Conservation (phyloP, 73 alveolate genomes). For the Paramecium primaurelia region DNA sequence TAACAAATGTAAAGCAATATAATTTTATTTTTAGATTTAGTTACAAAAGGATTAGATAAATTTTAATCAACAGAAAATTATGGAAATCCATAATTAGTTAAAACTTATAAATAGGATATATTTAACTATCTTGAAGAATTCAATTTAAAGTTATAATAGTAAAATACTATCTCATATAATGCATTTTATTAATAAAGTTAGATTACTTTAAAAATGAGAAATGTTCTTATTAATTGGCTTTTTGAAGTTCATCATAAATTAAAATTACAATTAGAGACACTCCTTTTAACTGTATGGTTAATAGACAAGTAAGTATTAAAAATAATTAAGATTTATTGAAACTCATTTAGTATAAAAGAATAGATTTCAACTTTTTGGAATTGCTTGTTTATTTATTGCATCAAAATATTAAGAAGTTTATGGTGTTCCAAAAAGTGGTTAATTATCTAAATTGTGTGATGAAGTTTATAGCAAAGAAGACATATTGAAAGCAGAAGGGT, state of each 20-base stretch:
- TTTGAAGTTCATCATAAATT: slow-evolving; percentile 88
- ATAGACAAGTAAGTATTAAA: slow-evolving; percentile 76
- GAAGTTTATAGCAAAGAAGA: slow-evolving; percentile 82
- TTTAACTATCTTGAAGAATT: neutral
- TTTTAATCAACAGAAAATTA: neutral
- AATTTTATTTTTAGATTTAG: neutral
- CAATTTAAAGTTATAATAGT: neutral
- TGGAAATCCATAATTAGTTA: neutral
- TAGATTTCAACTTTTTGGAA: slow-evolving; percentile 76
- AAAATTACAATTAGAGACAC: slow-evolving; percentile 92
- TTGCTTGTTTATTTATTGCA: slow-evolving; percentile 82
- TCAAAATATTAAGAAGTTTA: slow-evolving; percentile 84
- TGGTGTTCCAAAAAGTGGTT: slow-evolving; percentile 55
- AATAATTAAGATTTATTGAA: slow-evolving; percentile 67
- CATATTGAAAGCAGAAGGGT: slow-evolving; percentile 82
- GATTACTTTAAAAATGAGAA: slow-evolving; percentile 69
- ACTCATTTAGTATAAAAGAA: slow-evolving; percentile 45
- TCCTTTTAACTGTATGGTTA: slow-evolving; percentile 78
- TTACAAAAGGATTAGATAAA: neutral
- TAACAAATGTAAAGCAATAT: neutral
- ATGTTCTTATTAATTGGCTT: slow-evolving; percentile 86
- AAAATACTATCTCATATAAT: neutral
- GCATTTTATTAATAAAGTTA: slow-evolving; percentile 25
- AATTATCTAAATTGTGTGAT: slow-evolving; percentile 63
- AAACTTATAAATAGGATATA: neutral